Base-by-base conservation (phyloP, 116 monocot species). In the Papilionanthe hybrid region DNA sequence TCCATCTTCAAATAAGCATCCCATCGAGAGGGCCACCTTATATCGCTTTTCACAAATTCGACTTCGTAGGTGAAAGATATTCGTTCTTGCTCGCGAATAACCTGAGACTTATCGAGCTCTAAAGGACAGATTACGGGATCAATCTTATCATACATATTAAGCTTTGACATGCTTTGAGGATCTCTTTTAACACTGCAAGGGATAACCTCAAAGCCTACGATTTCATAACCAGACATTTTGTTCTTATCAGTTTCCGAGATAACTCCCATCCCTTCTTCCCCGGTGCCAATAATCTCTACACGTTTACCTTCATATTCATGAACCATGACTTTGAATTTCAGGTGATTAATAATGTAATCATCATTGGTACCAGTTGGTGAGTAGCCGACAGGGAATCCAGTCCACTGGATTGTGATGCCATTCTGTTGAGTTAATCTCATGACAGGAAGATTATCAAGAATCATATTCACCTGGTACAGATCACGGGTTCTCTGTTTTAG, bases 391-490 rank as follows among this genome's bases (percentile, higher is more conserved):
- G 91, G 93, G 56, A 82, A 93, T 5, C 91, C 93, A 10, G 93
- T 93, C 93, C 93, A 93, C 80, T 90, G 91, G 15, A 91, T 88
- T 13, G 72, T 82, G 15, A 84, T 72, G 13, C 88, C 93, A 82
- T 90, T 89, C 78, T 87, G 91, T 42, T 88, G 63, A 0, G 91
- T 86, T 50, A 81, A 93, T 20, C 96, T 83, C 87, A 88, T 86
- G 6, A 79, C 93, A 13, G 96, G 91, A n/a, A 95, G 82, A 79
- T 93, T 96, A 75, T 96, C 96, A 23, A 96, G 88, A 82, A 96
- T 96, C 93, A 96, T 93, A 44, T 93, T 96, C 57, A 93, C 93
- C 87, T 96, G 96, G 55, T 96, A 93, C 42, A 90, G 86, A 76
- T 93, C 90, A 17, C 84, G 88, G 30, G 88, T 88, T 27, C 96